phyloP scores from a whole-genome alignment of 495 filamentous ascomycete species.

The Aspergillus sparsus region DNA sequence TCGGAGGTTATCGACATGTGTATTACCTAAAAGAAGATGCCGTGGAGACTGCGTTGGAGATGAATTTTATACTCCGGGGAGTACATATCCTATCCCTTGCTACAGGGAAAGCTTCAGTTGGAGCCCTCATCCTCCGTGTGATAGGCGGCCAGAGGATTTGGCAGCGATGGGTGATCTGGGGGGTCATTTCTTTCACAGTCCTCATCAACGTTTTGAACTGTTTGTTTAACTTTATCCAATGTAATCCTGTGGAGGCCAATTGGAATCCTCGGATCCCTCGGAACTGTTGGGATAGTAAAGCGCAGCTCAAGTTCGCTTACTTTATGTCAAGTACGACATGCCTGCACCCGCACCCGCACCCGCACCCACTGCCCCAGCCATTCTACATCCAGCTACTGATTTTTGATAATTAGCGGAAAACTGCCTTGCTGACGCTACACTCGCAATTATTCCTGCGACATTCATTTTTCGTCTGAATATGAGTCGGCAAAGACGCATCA shows the following conservation, averaged over 20 bases:
- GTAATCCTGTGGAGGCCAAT: neutral
- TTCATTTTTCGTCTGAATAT: conserved; percentile 5
- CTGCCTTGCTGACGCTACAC: conserved; percentile 1
- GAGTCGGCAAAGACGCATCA: conserved; percentile 3
- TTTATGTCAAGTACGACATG: conserved; percentile 5
- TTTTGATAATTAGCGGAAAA: conserved; percentile 1
- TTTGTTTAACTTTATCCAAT: conserved; percentile 7
- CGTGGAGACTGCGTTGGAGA: neutral
- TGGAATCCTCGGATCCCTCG: neutral
- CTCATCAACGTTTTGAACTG: conserved; percentile 6
- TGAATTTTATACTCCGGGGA: conserved; percentile 4
- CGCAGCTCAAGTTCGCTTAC: conserved; percentile 7
- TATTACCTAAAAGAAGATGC: conserved; percentile 1
- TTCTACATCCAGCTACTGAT: neutral
- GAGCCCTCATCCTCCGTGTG: conserved; percentile 5
- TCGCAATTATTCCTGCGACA: conserved; percentile 3
- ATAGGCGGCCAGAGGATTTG: conserved; percentile 4
- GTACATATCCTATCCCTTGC: conserved; percentile 2
- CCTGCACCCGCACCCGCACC: neutral
- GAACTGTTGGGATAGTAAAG: neutral
- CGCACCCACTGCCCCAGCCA: too few species aligned
- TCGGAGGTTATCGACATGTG: conserved; percentile 6
- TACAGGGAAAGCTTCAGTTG: conserved; percentile 5
- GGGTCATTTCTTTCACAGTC: neutral
- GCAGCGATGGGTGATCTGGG: conserved; percentile 3